Evolutionary conservation across 768 basidiomycete genomes (phyloP).

Genomic region (Pulveroboletus frians): DNA sequence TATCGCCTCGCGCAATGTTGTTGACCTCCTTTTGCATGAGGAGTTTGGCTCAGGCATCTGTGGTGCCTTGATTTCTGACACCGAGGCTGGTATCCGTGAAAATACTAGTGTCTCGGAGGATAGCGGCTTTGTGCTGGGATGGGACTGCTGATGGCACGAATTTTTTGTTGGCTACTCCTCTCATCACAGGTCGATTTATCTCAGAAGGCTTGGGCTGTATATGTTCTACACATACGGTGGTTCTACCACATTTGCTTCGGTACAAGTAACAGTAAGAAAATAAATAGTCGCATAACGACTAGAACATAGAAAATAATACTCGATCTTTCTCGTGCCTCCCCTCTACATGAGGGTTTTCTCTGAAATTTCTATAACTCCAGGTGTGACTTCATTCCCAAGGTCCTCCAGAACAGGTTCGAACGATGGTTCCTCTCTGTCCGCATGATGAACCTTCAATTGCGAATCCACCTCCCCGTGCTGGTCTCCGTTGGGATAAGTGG

Average conservation of each 20-base stretch:
- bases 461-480: slow-evolving; percentile 36
- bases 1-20: slow-evolving; percentile 73
- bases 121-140: slow-evolving; percentile 58
- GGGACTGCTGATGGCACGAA: slow-evolving; percentile 56
- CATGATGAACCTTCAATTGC: neutral
- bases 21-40: slow-evolving; percentile 72
- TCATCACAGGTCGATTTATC: neutral
- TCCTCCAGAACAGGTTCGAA: slow-evolving; percentile 18
- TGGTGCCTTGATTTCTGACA: slow-evolving; percentile 36
- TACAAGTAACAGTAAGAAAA: neutral
- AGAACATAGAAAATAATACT: neutral
- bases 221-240: neutral
- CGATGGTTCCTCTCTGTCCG: slow-evolving; percentile 10
- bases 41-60: slow-evolving; percentile 72
- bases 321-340: neutral
- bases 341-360: neutral
- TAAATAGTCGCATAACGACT: neutral
- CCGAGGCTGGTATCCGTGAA: slow-evolving; percentile 12
- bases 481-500: slow-evolving; percentile 30
- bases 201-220: neutral
- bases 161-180: neutral
- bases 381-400: neutral
- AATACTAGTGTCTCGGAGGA: slow-evolving; percentile 9
- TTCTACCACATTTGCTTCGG: neutral
- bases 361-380: neutral